Conservation (phyloP, 2,329 filamentous ascomycete genomes). For the Daldinia sp. region DNA sequence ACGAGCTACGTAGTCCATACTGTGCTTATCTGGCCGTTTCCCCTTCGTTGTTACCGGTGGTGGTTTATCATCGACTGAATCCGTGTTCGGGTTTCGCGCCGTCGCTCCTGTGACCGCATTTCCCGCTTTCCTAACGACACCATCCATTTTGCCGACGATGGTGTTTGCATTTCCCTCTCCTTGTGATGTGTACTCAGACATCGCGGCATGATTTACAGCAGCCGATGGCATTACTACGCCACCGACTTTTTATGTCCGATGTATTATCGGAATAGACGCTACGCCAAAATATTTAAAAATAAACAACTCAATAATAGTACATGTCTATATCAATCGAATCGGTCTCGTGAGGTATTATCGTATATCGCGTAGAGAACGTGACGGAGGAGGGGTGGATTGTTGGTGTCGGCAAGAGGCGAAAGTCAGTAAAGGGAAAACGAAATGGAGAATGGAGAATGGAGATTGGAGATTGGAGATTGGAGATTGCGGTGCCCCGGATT, state of each 20-base stretch:
- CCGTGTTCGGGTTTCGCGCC: constrained; percentile 41
- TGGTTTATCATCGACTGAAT: constrained; percentile 59
- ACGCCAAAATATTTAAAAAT: background rate
- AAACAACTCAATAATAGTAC: constrained; percentile 20
- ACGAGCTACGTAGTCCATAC: constrained; percentile 82
- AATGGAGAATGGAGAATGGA: constrained; percentile 25
- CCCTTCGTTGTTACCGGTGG: constrained; percentile 55
- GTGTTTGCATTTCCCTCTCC: constrained; percentile 47
- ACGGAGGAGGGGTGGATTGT: constrained; percentile 28
- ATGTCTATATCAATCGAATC: constrained; percentile 19
- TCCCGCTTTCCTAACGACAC: constrained; percentile 41
- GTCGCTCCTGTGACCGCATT: constrained; percentile 34
- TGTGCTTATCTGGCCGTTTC: constrained; percentile 71
- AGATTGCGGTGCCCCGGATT: constrained; percentile 20
- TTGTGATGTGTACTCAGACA: constrained; percentile 60
- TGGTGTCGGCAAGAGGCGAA: background rate
- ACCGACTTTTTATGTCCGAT: constrained; percentile 31
- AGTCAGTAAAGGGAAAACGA: background rate
- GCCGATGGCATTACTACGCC: constrained; percentile 62
- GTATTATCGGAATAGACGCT: background rate
- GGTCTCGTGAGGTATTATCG: background rate
- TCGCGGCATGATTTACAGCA: constrained; percentile 65
- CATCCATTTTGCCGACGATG: constrained; percentile 44
- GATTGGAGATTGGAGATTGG: background rate
- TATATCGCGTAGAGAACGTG: constrained; percentile 12